Conservation (phyloP, 2,329 filamentous ascomycete genomes). For the Stachybotrys echinatus region DNA sequence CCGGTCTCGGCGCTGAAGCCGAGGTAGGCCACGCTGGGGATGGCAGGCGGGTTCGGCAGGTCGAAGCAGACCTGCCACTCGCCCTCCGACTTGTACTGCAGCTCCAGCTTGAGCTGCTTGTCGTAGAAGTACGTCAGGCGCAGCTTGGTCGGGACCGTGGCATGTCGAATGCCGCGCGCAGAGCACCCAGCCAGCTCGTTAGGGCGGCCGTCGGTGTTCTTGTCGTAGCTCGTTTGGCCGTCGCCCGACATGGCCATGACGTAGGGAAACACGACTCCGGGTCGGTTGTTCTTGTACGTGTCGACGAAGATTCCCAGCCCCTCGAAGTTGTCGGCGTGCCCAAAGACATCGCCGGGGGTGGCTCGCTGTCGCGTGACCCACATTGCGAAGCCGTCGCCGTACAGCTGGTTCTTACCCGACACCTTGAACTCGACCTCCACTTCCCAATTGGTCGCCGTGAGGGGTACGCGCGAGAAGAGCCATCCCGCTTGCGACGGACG, state of each 20-base stretch:
- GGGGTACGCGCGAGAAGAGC: constrained; percentile 87
- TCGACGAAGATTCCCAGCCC: constrained; percentile 94
- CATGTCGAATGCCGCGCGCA: constrained; percentile 81
- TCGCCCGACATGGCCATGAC: constrained; percentile 99
- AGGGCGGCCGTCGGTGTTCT: constrained; percentile 88
- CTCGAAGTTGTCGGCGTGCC: constrained; percentile 82
- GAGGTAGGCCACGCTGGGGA: constrained; percentile 72
- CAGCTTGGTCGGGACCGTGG: constrained; percentile 75
- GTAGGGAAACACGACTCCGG: constrained; percentile 91
- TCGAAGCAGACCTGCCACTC: constrained; percentile 91
- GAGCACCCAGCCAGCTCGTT: constrained; percentile 94
- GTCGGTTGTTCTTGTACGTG: constrained; percentile 99
- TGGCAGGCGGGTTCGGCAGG: constrained; percentile 61
- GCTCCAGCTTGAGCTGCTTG: constrained; percentile 80
- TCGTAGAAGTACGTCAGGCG: constrained; percentile 95
- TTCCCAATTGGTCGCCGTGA: constrained; percentile 99
- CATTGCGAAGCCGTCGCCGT: constrained; percentile 95
- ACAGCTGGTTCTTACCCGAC: constrained; percentile 80
- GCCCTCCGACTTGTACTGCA: constrained; percentile 88
- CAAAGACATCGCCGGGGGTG: constrained; percentile 78
- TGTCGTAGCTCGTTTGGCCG: constrained; percentile 83
- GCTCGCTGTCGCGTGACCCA: constrained; percentile 96
- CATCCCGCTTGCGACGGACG: constrained; percentile 86
- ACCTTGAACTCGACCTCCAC: constrained; percentile 95
- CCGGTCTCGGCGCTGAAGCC: constrained; percentile 86